Evolutionary conservation across 345 rosid species (phyloP), one percentile per base, ranked within the genome.

Genomic region (Populus deltoides): DNA sequence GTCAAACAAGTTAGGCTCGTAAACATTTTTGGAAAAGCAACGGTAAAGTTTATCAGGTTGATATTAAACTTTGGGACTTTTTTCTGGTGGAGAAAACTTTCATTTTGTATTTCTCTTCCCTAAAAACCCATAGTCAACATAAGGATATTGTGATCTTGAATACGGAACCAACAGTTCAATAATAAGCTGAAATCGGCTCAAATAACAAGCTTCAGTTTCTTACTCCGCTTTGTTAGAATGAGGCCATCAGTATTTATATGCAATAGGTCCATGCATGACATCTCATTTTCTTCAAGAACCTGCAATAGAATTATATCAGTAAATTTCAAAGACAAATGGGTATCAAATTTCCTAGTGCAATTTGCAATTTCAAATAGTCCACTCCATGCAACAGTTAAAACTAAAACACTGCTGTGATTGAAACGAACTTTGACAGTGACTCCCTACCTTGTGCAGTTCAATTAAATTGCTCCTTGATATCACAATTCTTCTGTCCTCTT

Each of bases 261-360:
- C 85, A 92, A 81, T 20, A 94, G 82, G 70, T 96, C 98, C 80
- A 82, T 59, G 83, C 99, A 96, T 20, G 86, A 89, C 81, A 94
- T 85, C 77, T 96, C 91, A 81, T 96, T 86, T 83, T 94, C 99
- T 80, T 96, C 98, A 62, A 96, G 94, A 76, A 89, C 99, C 99
- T 96, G 89, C 75, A 80, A 71, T 51, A 71, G 9, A 49, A 49
- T 59, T 75, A 70, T 59, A 77, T 35, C 75, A 51, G 43, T 43
- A 33, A 68, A 77, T 72, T 62, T 67, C 20, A 13, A 70, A 38
- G 29, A 11, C 33, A 43, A 7, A 33, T 36, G 24, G n/a, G 43
- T 35, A 70, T 25, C 36, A 77, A 59, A 63, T 61, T 31, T 70
- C 71, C 29, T 35, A 38, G 22, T 22, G 20, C 22, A 41, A 59